Base-by-base conservation (phyloP, 2,329 filamentous ascomycete species). In the Trichophyton equinum region DNA sequence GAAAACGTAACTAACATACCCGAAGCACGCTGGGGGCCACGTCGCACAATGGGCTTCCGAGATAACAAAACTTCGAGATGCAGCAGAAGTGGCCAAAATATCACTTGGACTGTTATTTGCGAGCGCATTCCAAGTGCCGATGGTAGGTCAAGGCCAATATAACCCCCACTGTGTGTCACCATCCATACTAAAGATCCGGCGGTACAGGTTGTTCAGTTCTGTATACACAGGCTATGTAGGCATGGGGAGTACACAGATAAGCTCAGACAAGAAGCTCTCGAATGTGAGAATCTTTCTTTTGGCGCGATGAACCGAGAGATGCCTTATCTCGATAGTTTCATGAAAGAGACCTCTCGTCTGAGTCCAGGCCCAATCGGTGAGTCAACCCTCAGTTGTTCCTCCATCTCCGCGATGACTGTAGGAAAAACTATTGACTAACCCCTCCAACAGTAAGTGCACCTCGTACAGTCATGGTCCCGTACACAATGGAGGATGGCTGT, bases 341-440 rank as follows among this genome's bases (percentile, higher is more conserved):
- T 69, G 25, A 67, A 65, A 42, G 67, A 68, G 51, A 60, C 58
- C 1, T 64, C 65, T 30, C 64, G 67, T 4, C 44, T 67, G 25
- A 65, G 62, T 30, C 65, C 64, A 2, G 59, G 61, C 2, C 59
- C 42, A 13, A 47, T 65, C 13, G 36, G 66, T 68, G 60, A 58
- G 62, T 61, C 33, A 38, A 1, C 22, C 27, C 27, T 30, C 22
- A 44, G 2, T 2, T 22, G 11, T 15, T 27, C 46, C 20, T 25
- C 18, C 44, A 22, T 47, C 9, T 20, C 9, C 7, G 8, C n/a
- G 20, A 18, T 44, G 40, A 18, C 40, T 22, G 20, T 11, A 11
- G 44, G 20, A 47, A 30, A 30, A 30, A 7, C 9, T 9, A 11
- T 47, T 25, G 25, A 3, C 46, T 51, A 51, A 51, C 20, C 13